These are phyloP conservation scores for Rhinocladiella mackenziei DNA, from an alignment of 2,329 filamentous ascomycete genomes.

Conservation along the genomic window DNA sequence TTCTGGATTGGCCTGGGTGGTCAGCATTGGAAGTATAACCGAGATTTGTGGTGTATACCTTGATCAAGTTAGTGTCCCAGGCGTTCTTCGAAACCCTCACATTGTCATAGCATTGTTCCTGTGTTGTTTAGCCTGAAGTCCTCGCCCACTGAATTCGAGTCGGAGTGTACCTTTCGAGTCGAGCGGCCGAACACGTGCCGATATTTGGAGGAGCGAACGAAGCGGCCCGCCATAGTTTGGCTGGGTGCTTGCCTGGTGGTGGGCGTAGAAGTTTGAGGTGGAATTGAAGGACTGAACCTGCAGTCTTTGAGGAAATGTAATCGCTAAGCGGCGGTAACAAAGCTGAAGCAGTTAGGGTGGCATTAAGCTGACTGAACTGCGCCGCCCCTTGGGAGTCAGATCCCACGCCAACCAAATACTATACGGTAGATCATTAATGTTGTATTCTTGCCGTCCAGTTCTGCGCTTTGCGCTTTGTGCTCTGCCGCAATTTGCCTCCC, in stretches of 20 bases:
- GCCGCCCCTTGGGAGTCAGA: too few relatives aligned
- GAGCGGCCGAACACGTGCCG: slow-evolving; percentile 95
- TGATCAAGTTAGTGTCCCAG: slow-evolving; percentile 98
- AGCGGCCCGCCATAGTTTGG: slow-evolving; percentile 61
- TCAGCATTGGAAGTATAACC: slow-evolving; percentile 28
- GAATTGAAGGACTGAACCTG: slow-evolving; percentile 6
- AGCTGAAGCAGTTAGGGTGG: slow-evolving; percentile 15
- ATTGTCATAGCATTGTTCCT: slow-evolving; percentile 98
- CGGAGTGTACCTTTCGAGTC: slow-evolving; percentile 66
- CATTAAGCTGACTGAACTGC: slow-evolving; percentile 18
- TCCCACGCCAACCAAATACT: too few relatives aligned
- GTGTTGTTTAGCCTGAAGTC: slow-evolving; percentile 19
- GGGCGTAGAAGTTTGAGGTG: neutral
- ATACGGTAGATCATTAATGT: neutral
- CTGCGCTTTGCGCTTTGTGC: too few relatives aligned
- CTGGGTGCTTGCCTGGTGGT: neutral
- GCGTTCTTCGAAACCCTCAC: slow-evolving; percentile 95
- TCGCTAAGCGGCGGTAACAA: neutral
- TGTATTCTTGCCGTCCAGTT: too few relatives aligned
- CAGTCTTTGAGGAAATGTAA: slow-evolving; percentile 1
- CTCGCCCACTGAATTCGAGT: slow-evolving; percentile 3
- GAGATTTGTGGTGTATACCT: slow-evolving; percentile 57
- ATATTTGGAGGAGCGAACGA: slow-evolving; percentile 71
- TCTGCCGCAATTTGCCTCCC: too few relatives aligned
- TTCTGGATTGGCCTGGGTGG: slow-evolving; percentile 77